Conservation (phyloP, 352 stramenopile genomes). For the Phytophthora aleatoria region DNA sequence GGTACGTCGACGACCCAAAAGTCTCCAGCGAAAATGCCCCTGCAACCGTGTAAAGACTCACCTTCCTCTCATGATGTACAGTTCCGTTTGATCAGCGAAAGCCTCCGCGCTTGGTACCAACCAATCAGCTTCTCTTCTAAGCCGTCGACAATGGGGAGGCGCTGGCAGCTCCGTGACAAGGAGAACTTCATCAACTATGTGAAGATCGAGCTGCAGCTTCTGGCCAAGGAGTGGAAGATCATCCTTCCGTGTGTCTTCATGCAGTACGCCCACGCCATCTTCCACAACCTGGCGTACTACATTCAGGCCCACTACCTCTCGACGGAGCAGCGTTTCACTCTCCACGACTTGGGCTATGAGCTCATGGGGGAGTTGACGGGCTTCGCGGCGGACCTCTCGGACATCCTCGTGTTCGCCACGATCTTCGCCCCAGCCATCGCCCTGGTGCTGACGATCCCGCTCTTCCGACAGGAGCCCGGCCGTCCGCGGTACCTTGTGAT, state of each 20-base stretch:
- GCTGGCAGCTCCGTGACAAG: constrained; percentile 56
- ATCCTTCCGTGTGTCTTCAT: constrained; percentile 81
- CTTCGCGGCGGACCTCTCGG: constrained; percentile 51
- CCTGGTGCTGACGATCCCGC: constrained; percentile 63
- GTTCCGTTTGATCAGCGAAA: constrained; percentile 7
- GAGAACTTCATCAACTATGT: constrained; percentile 68
- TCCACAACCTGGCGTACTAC: constrained; percentile 90
- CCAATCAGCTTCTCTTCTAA: background rate
- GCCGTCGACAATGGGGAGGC: constrained; percentile 33
- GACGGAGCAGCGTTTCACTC: constrained; percentile 65
- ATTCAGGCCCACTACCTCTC: constrained; percentile 75
- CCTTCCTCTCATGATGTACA: constrained; percentile 4
- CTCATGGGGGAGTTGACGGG: constrained; percentile 70
- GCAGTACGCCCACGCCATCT: constrained; percentile 84
- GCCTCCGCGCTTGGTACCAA: background rate
- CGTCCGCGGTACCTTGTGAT: constrained; percentile 79
- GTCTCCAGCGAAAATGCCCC: background rate
- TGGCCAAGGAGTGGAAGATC: constrained; percentile 73
- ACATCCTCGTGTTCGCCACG: constrained; percentile 78
- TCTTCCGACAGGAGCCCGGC: constrained; percentile 68
- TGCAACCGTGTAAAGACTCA: constrained; percentile 1
- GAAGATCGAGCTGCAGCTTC: constrained; percentile 63
- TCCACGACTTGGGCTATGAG: constrained; percentile 80
- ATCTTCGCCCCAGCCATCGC: constrained; percentile 78
- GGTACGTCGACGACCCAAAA: constrained; percentile 8